These are phyloP conservation scores for Anthracocystis setariae DNA, from an alignment of 1,284 basidiomycete genomes.

Conservation along the genomic window DNA sequence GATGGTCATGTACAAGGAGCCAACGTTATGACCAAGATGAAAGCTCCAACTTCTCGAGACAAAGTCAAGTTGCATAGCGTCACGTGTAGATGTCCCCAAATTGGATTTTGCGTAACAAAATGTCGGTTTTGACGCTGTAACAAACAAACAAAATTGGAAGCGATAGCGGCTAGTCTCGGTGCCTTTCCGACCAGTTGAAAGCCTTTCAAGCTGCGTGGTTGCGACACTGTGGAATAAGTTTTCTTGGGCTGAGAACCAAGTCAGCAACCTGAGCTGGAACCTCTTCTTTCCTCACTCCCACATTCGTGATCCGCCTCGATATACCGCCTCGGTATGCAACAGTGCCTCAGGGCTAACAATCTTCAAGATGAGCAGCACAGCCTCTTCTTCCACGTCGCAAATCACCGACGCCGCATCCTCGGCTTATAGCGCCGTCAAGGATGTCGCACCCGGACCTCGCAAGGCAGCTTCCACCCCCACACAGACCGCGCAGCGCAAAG, in stretches of 20 bases:
- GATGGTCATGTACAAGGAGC: neutral
- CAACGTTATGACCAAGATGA: neutral
- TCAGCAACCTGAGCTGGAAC: constrained; percentile 10
- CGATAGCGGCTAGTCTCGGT: neutral
- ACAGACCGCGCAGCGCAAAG: constrained; percentile 47
- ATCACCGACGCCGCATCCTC: constrained; percentile 30
- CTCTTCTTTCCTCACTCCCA: neutral
- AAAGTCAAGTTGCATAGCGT: constrained; percentile 13
- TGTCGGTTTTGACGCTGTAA: neutral
- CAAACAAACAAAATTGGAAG: neutral
- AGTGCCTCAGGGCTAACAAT: too few species aligned
- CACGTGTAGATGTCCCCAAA: constrained; percentile 18
- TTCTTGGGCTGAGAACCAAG: constrained; percentile 7
- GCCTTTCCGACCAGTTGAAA: too few species aligned
- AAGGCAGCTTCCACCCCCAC: constrained; percentile 35
- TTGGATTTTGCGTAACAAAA: neutral
- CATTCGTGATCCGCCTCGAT: neutral
- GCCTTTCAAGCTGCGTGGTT: neutral
- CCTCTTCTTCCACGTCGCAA: constrained; percentile 21
- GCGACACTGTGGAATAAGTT: constrained; percentile 5
- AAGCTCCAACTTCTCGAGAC: constrained; percentile 11
- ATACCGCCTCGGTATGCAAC: too few species aligned
- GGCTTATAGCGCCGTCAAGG: constrained; percentile 35
- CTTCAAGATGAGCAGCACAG: constrained; percentile 26
- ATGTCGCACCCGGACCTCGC: constrained; percentile 33